These are phyloP conservation scores for Solanum hybrid DNA, from an alignment of 305 asterid species.

Conservation along the genomic window DNA sequence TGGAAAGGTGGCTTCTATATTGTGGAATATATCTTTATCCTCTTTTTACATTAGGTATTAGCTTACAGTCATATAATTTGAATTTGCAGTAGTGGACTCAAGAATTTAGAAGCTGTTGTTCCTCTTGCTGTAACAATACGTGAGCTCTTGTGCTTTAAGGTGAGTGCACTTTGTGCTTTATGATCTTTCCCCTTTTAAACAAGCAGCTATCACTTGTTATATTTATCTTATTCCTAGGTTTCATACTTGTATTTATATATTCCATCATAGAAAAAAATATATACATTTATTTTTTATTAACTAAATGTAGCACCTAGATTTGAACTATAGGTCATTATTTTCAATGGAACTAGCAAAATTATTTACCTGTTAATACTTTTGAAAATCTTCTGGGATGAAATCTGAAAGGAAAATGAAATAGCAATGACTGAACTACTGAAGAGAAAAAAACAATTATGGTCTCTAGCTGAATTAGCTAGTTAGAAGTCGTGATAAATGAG, in stretches of 20 bases:
- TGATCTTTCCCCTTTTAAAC: background rate
- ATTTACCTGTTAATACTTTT: background rate
- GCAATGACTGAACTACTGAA: background rate
- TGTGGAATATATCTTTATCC: background rate
- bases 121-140: constrained; percentile 65
- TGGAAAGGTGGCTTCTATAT: constrained; percentile 34
- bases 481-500: background rate
- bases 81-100: constrained; percentile 38
- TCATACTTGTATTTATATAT: background rate
- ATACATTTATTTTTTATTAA: background rate
- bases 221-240: background rate
- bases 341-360: background rate
- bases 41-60: background rate
- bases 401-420: background rate
- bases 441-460: background rate
- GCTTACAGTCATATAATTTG: constrained; percentile 10
- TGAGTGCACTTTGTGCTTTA: constrained; percentile 27
- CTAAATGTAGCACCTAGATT: background rate
- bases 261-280: background rate
- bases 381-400: background rate
- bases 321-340: background rate
- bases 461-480: background rate
- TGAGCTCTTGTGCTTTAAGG: constrained; percentile 74
- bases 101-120: constrained; percentile 46
- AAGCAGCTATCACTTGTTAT: background rate